Evolutionary conservation across 257 asterid genomes (phyloP).

Genomic region (Orobanche coerulescens): DNA sequence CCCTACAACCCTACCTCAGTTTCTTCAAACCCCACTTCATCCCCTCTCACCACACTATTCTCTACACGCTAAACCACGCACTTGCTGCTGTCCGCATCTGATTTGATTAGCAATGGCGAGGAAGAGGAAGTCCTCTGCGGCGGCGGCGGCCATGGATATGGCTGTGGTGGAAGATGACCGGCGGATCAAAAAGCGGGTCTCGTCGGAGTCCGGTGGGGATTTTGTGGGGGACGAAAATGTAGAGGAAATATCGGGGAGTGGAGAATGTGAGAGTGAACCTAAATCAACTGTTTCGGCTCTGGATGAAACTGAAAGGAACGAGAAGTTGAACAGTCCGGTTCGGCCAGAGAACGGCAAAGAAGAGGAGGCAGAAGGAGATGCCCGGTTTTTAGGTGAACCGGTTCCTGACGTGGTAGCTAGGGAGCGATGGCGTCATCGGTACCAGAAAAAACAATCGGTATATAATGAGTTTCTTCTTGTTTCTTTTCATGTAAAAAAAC

Average conservation of each 20-base stretch:
- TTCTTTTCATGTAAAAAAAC: too few relatives aligned
- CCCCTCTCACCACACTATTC: neutral
- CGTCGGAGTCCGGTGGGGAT: neutral
- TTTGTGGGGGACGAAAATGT: slow-evolving; percentile 2
- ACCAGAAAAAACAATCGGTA: slow-evolving; percentile 20
- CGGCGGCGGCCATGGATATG: slow-evolving; percentile 3
- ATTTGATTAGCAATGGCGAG: slow-evolving; percentile 4
- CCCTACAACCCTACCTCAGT: neutral
- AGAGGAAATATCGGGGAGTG: neutral
- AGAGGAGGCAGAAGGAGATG: slow-evolving; percentile 7
- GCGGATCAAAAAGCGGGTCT: slow-evolving; percentile 1
- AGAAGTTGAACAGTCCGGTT: slow-evolving; percentile 3
- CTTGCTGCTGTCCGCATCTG: neutral
- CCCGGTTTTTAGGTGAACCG: slow-evolving; percentile 31
- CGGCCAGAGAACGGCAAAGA: neutral
- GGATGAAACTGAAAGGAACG: neutral
- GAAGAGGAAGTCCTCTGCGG: slow-evolving; percentile 18
- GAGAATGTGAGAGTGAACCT: neutral
- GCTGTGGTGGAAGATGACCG: neutral
- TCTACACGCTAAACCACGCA: neutral
- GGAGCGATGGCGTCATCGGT: slow-evolving; percentile 51
- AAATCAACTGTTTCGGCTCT: neutral
- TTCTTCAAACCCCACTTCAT: neutral
- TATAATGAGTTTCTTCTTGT: neutral
- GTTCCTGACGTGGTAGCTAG: slow-evolving; percentile 34